Conservation (phyloP, 23 red algal genomes). For the Gracilariopsis chorda region DNA sequence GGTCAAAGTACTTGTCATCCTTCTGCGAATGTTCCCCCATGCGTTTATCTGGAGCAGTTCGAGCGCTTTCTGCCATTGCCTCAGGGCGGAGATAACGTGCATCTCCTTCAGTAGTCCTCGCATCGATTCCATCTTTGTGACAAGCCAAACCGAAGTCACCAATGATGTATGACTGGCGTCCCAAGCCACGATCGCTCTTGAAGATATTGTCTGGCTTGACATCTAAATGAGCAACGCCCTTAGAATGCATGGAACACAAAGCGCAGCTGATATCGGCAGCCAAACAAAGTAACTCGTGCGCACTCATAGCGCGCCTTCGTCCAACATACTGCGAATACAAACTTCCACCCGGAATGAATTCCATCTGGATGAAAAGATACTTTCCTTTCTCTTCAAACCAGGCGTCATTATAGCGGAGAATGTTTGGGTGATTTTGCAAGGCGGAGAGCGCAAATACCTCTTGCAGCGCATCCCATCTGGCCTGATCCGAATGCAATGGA, state of each 20-base stretch:
- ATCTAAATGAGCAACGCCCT: constrained; percentile 85
- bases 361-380: constrained; percentile 79
- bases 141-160: constrained; percentile 47
- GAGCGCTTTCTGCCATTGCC: constrained; percentile 36
- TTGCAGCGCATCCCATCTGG: constrained; percentile 65
- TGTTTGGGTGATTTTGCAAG: constrained; percentile 71
- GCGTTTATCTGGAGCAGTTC: neutral
- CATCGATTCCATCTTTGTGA: constrained; percentile 45
- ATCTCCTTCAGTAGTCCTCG: constrained; percentile 81
- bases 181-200: constrained; percentile 9
- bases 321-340: constrained; percentile 45
- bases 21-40: neutral
- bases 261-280: constrained; percentile 67
- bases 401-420: constrained; percentile 83
- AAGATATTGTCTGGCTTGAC: constrained; percentile 96
- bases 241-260: constrained; percentile 72
- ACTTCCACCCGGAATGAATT: constrained; percentile 67
- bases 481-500: constrained; percentile 37
- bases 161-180: constrained; percentile 10
- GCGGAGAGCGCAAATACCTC: constrained; percentile 88
- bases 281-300: constrained; percentile 49
- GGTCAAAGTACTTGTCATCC: neutral
- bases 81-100: constrained; percentile 83
- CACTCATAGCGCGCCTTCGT: constrained; percentile 3
- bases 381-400: constrained; percentile 88